Percentiles rank a stretch among this genome's conserved stretches.
Evolutionary conservation across 768 basidiomycete species (phyloP).

Genomic region (Amylocystis lapponica): DNA sequence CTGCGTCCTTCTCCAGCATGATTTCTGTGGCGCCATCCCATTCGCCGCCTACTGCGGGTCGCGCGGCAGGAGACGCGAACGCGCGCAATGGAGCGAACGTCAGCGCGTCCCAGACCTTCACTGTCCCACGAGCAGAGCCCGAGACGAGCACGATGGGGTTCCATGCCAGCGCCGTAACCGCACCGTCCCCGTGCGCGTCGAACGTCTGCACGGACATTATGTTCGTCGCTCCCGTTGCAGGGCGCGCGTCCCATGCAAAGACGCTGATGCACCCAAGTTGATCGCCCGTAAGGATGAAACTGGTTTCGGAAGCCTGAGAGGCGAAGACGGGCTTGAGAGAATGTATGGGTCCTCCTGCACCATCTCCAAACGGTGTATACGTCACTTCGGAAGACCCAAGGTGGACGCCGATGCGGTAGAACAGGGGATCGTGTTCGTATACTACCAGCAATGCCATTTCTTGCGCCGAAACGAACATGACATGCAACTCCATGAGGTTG

Average conservation of each 20-base stretch:
- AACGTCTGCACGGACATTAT: constrained; percentile 40
- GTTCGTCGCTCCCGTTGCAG: constrained; percentile 5
- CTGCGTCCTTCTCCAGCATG: constrained; percentile 44
- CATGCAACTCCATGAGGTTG: constrained; percentile 6
- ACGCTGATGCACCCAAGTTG: constrained; percentile 57
- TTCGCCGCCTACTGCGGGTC: constrained; percentile 26
- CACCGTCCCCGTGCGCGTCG: constrained; percentile 59
- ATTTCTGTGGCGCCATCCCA: constrained; percentile 50
- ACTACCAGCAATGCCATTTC: constrained; percentile 41
- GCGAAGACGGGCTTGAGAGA: constrained; percentile 45
- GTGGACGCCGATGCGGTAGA: constrained; percentile 47
- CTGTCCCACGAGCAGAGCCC: constrained; percentile 57
- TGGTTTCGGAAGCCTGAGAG: constrained; percentile 27
- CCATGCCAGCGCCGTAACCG: constrained; percentile 60
- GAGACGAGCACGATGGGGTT: constrained; percentile 55
- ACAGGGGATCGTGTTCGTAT: constrained; percentile 42
- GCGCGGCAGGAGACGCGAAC: constrained; percentile 39
- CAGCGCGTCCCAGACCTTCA: constrained; percentile 60
- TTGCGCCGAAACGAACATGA: neutral
- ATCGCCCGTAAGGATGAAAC: constrained; percentile 62
- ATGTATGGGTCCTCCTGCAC: constrained; percentile 46
- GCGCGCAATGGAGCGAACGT: constrained; percentile 52
- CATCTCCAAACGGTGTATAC: constrained; percentile 44
- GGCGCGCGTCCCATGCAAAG: constrained; percentile 42
- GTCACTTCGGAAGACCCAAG: constrained; percentile 20